Evolutionary conservation across 2,329 filamentous ascomycete genomes (phyloP), one percentile per base, ranked within the genome.

Genomic region (Trichoderma arundinaceum): DNA sequence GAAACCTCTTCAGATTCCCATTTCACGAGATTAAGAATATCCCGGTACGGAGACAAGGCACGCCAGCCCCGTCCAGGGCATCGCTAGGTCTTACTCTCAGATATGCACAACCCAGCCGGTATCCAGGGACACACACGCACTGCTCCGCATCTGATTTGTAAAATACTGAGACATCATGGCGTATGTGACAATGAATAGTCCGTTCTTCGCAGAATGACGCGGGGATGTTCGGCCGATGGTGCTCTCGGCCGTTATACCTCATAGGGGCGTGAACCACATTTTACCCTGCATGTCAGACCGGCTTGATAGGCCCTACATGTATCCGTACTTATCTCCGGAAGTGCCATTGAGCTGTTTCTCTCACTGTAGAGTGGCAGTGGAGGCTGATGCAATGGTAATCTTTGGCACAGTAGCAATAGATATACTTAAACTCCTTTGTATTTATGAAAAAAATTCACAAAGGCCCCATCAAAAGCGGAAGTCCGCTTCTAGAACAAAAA

Each of bases 11-110:
- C n/a, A 53, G 17, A 28, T 12, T n/a, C 1, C 51, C 51, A 32
- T n/a, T n/a, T 38, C 35, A 8, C 9, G 13, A 35, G 19, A 35
- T 22, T 19, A 35, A 28, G 13, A 10, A 9, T 32, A 53, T 38
- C 51, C 33, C 9, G 33, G 51, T 38, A 53, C 12, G 32, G 32
- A 33, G 19, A 9, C 7, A 17, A 17, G 5, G 19, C 7, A 38
- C 33, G 51, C 32, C 38, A 53, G 51, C 33, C 32, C 51, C 32
- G 38, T 35, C n/a, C 7, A 13, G 15, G 33, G 15, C 35, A 38
- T 53, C 51, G 33, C 17, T 53, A 53, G 51, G 51, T 53, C 51
- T 53, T 53, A 38, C 51, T 53, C 51, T 53, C 51, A 17, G n/a
- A 38, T 38, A n/a, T 35, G 19, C 51, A 53, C 6, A 38, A 38